Conservation (phyloP, 73 alveolate genomes). For the Tetrahymena thermophila region DNA sequence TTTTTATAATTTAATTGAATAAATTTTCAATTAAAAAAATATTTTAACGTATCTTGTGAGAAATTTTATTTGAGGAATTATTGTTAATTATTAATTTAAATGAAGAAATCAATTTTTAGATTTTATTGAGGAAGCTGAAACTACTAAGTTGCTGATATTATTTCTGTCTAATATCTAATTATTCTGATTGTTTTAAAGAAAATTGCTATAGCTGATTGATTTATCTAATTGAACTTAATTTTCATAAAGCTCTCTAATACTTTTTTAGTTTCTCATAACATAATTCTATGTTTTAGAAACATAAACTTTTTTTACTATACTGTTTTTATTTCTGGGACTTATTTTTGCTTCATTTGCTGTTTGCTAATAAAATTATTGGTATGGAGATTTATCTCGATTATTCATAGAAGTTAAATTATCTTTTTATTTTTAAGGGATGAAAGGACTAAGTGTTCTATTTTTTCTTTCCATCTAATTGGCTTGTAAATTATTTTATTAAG, state of each 20-base stretch:
- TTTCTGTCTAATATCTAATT: background rate
- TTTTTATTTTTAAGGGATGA: background rate
- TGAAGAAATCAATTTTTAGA: background rate
- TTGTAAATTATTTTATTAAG: background rate
- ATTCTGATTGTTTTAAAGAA: background rate
- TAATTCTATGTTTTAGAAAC: background rate
- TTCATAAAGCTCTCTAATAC: background rate
- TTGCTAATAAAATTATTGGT: background rate
- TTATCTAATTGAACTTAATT: background rate
- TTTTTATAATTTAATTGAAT: too few relatives aligned
- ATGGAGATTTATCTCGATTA: background rate
- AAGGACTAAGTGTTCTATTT: background rate
- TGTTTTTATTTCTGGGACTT: background rate
- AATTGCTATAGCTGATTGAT: background rate
- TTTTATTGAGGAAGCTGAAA: background rate
- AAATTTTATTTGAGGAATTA: background rate
- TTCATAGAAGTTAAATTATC: background rate
- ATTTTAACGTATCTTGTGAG: too few relatives aligned
- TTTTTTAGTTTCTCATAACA: background rate
- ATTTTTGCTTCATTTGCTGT: background rate
- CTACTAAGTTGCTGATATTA: background rate
- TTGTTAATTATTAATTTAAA: background rate
- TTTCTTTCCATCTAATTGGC: background rate
- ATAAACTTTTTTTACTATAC: background rate
- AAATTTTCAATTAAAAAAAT: too few relatives aligned